Percentiles rank a stretch among this genome's conserved stretches.
phyloP scores from a whole-genome alignment of 2,329 filamentous ascomycete species.

The Ophiostoma fasciatum region DNA sequence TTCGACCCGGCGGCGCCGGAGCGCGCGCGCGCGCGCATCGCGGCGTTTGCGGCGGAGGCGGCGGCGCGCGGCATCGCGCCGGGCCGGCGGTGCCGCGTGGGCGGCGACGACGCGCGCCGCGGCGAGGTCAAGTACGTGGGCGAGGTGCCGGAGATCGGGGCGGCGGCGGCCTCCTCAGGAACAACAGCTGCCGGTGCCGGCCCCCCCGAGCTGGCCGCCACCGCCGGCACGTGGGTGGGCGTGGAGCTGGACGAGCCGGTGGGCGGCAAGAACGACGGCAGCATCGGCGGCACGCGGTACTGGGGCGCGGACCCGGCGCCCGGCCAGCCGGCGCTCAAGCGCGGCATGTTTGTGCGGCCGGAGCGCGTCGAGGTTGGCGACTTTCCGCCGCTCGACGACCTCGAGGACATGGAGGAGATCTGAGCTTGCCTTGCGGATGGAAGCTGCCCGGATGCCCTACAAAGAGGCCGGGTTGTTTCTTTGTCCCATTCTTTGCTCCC shows the following conservation, averaged over 20 bases:
- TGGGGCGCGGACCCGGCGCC: conserved; percentile 44
- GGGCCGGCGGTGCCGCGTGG: conserved; percentile 49
- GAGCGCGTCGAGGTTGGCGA: conserved; percentile 67
- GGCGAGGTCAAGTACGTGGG: conserved; percentile 61
- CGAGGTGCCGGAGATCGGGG: conserved; percentile 51
- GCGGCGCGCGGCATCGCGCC: conserved; percentile 49
- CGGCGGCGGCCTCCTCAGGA: background rate
- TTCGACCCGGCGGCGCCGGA: conserved; percentile 77
- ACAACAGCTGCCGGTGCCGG: no score
- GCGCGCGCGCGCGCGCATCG: conserved; percentile 57
- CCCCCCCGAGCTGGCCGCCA: conserved; percentile 26
- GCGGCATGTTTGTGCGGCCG: conserved; percentile 64
- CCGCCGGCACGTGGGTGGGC: conserved; percentile 55
- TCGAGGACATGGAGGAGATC: conserved; percentile 67
- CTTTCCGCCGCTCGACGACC: conserved; percentile 53
- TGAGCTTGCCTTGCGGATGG: no score
- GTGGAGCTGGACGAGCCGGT: conserved; percentile 65
- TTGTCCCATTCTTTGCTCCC: no score
- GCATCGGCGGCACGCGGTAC: conserved; percentile 48
- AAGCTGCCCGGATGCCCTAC: no score
- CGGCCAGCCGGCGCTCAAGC: conserved; percentile 36
- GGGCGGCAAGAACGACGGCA: conserved; percentile 69
- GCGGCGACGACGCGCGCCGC: conserved; percentile 51
- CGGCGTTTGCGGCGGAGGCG: conserved; percentile 55
- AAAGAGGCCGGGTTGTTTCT: no score